These are phyloP conservation scores for Parmelia sp. DNA, from an alignment of 495 filamentous ascomycete genomes.

Conservation along the genomic window DNA sequence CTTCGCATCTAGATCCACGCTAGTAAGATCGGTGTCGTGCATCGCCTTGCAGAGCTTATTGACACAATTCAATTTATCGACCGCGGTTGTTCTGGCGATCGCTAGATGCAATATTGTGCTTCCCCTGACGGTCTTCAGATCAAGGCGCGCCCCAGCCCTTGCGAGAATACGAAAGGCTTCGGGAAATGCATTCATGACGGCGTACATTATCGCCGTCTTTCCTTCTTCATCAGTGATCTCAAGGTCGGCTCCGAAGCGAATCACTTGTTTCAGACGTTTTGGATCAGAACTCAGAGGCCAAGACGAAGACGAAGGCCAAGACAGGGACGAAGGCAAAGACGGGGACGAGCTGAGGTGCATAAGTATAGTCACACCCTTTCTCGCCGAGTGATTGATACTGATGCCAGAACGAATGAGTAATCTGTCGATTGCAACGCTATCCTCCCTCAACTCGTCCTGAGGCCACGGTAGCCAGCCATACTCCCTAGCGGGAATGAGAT, in stretches of 20 bases:
- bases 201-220: neutral
- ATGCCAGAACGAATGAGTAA: neutral
- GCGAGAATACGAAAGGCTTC: neutral
- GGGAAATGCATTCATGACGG: rapidly evolving
- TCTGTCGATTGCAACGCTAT: neutral
- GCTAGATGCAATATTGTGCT: slow-evolving; percentile 7
- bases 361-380: neutral
- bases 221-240: neutral
- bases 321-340: too few relatives aligned
- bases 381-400: neutral
- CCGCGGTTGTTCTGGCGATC: neutral
- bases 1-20: neutral
- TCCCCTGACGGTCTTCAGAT: neutral
- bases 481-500: neutral
- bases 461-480: neutral
- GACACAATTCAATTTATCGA: neutral
- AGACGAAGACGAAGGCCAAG: neutral
- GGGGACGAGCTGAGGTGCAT: too few relatives aligned
- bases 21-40: neutral
- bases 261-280: neutral
- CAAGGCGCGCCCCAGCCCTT: neutral
- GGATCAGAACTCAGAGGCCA: rapidly evolving
- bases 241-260: neutral
- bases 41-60: neutral
- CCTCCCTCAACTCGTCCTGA: neutral